phyloP scores from a whole-genome alignment of 768 basidiomycete genomes.

The Termitomyces eurrhizus region DNA sequence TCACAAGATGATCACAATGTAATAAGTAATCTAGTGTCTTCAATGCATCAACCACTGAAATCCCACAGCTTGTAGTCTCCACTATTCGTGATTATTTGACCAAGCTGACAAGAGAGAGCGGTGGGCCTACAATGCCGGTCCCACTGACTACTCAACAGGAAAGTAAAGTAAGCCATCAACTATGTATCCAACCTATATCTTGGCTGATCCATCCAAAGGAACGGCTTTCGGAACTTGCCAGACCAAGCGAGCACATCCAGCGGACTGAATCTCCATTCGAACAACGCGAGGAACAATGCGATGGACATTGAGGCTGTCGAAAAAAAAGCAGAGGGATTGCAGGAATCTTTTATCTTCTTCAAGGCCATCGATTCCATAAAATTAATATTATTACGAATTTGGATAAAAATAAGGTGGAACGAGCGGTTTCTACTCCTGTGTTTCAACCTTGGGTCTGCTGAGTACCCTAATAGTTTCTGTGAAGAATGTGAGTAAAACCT shows the following conservation, averaged over 20 bases:
- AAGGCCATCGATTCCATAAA: neutral
- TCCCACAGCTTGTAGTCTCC: constrained; percentile 52
- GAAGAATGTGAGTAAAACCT: constrained; percentile 3
- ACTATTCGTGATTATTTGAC: constrained; percentile 68
- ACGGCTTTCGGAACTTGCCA: constrained; percentile 29
- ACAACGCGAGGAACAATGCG: constrained; percentile 23
- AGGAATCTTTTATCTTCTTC: neutral
- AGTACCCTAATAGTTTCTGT: constrained; percentile 56
- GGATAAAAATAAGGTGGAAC: neutral
- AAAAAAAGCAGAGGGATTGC: neutral
- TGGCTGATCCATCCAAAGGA: constrained; percentile 21
- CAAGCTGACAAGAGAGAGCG: constrained; percentile 45
- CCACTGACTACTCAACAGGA: constrained; percentile 22
- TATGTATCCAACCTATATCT: neutral
- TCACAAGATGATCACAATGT: constrained; percentile 79
- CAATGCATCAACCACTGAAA: neutral
- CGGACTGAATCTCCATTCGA: constrained; percentile 38
- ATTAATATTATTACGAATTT: neutral
- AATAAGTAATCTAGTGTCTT: constrained; percentile 19
- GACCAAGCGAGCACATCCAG: constrained; percentile 24
- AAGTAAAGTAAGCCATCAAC: constrained; percentile 21
- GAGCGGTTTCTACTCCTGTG: constrained; percentile 6
- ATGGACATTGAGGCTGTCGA: no score
- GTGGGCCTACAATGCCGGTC: constrained; percentile 30
- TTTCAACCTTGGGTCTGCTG: constrained; percentile 14